phyloP scores from a whole-genome alignment of 2,329 filamentous ascomycete genomes.

The Alternaria arborescens region DNA sequence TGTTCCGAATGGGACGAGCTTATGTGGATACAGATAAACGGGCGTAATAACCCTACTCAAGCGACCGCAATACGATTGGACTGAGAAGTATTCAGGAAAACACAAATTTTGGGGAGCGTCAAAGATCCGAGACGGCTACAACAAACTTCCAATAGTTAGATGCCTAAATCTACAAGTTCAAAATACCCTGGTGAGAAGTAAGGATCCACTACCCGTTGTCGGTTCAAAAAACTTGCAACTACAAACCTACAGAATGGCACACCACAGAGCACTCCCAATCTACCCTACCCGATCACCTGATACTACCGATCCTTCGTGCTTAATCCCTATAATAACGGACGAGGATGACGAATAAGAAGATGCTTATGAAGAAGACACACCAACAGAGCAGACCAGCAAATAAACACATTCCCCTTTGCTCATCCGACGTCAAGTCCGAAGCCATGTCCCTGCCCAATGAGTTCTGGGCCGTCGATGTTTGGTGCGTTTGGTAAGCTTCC shows the following conservation, averaged over 20 bases:
- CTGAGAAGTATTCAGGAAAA: no score
- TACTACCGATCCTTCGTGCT: neutral
- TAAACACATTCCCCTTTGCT: neutral
- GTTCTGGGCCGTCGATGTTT: neutral
- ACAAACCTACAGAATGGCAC: neutral
- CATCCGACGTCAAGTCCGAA: neutral
- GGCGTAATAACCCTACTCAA: no score
- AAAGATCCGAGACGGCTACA: neutral
- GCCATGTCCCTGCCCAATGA: neutral
- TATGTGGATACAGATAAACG: no score
- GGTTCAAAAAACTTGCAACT: neutral
- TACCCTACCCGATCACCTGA: neutral
- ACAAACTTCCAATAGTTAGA: neutral
- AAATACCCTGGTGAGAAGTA: neutral
- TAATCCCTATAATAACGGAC: neutral
- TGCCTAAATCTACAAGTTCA: neutral
- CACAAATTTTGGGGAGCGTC: fast-evolving
- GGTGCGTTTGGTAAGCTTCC: neutral
- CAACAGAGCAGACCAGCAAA: neutral
- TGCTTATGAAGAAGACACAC: neutral
- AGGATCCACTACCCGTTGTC: neutral
- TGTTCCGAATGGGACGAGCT: no score
- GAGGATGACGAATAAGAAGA: neutral
- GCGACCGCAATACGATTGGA: no score
- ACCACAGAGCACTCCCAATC: neutral